Base-by-base conservation (phyloP, 495 filamentous ascomycete genomes). In the Lasiosphaeria miniovina region DNA sequence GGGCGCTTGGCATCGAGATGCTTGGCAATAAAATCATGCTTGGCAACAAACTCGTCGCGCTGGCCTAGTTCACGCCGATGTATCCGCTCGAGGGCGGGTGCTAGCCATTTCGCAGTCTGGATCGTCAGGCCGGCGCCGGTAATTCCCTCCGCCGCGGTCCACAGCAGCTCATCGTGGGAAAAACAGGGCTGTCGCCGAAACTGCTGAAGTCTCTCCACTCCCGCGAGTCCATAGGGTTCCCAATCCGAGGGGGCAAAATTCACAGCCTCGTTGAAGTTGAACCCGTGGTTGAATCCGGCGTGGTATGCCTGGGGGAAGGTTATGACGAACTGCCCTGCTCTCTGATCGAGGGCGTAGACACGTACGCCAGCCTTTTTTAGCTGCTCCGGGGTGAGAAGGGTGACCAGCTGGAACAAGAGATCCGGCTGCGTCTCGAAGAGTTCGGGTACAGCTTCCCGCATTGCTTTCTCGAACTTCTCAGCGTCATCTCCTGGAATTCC, bases 241-340 rank as follows among this genome's bases (percentile, higher is more conserved):
- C 94, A 99, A 69, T 98, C 94, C n/a, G 76, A 77, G 10, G 94
- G 94, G 3, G 94, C 95, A 73, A 99, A 98, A 70, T 99, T 99
- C 59, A 99, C 94, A 2, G 94, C 94, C 70, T 99, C 94, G 60
- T 99, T 99, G 77, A 98, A 96, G 69, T 99, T 99, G 81, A 99
- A 98, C 7, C 88, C 94, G 70, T 89, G 95, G 68, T 96, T 99
- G 75, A 96, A 96, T 0, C 91, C 91, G 8, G 91, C 91, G 72
- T 95, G 91, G 63, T 96, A 96, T 5, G 91, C 91, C 66, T 95
- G 89, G 4, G 91, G 91, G 68, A 95, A 96, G 0, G 94, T 99
- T 60, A 99, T 86, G 58, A 98, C 94, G 62, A 98, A 90, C 71
- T 99, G 91, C 6, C 94, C 95, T 12, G 94, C 95, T 61, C 93